Evolutionary conservation across 106 monocot genomes (phyloP), one percentile per base, ranked within the genome.

Genomic region (Acorus gramineus): DNA sequence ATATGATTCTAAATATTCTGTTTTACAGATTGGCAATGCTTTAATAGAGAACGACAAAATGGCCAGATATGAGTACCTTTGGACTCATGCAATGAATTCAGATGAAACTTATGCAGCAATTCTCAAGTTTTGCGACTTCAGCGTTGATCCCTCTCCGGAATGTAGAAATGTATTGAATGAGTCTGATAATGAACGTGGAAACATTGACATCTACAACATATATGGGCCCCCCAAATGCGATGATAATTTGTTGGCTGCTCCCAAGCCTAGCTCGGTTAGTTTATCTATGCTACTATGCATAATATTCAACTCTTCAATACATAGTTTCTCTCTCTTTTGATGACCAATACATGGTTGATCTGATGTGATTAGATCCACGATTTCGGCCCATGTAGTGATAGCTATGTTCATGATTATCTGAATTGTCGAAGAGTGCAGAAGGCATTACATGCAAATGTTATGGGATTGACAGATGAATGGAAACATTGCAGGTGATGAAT

Each of bases 401-500:
- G 12, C 4, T 47, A 67, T 13, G 11, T 56, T 4, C 10, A 45
- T 3, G 11, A 45, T 5, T 67, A 67, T 42, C 42, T 67, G 47
- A 67, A 67, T 47, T 46, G 44, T 67, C 66, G 55, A 3, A 13
- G 12, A 11, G 56, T 67, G 7, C 66, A 56, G 46, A 46, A 56
- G 46, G 66, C 56, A n/a, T 46, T 55, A 2, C 66, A 67, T 14
- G 55, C 56, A n/a, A 56, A 55, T 44, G 46, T 8, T 7, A 11
- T 46, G 7, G 52, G 10, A 7, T 7, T 53, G 5, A 28, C 50
- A 53, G 50, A 49, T n/a, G 8, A 28, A 52, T 66, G 52, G 65
- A 9, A 28, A 2, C 4, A 3, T 46, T 80, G 80, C 67, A 67
- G 52, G 70, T 64, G 11, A 46, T n/a, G 42, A n/a, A n/a, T n/a